Evolutionary conservation across 306 rosid species (phyloP), one percentile per base, ranked within the genome.

Genomic region (Erythrophleum fordii): DNA sequence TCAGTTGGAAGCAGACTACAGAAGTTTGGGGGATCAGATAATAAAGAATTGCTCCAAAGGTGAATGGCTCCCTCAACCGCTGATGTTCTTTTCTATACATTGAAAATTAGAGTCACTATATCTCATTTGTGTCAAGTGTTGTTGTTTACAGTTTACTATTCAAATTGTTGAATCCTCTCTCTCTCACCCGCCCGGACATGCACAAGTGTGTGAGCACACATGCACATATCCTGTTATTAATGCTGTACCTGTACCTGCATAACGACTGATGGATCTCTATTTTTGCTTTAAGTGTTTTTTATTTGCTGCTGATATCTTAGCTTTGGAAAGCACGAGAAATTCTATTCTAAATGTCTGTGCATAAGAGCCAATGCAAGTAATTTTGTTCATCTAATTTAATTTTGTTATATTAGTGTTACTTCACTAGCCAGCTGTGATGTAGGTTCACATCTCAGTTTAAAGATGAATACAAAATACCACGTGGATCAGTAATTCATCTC

Each of bases 371-470:
- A 68, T 18, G 55, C 23, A 4, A 64, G 25, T 14, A 12, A 26
- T 39, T 58, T 68, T 37, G 67, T 64, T 13, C 11, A 31, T 71
- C 46, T 29, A 55, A 55, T 48, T 45, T n/a, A 51, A 29, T 46
- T 4, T 42, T 67, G 72, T 53, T 22, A 23, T 78, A 45, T 69
- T 75, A 51, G 25, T 81, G 61, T 35, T 75, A 56, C 55, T 71
- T 76, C 78, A 73, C 80, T 79, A 13, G 37, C 75, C 42, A 22
- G 62, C 67, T 82, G 55, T 79, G 73, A 69, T 90, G 90, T 79
- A 95, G 98, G 91, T 95, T 95, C 86, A 93, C 98, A 81, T 91
- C 99, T 39, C 97, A 90, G 83, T 95, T 95, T 84, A 95, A 85
- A 86, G 99, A 95, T 60, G 98, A 93, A 82, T 78, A 89, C 76